These are phyloP conservation scores for Trichoderma oligosporum DNA, from an alignment of 2,329 filamentous ascomycete species.

Conservation along the genomic window DNA sequence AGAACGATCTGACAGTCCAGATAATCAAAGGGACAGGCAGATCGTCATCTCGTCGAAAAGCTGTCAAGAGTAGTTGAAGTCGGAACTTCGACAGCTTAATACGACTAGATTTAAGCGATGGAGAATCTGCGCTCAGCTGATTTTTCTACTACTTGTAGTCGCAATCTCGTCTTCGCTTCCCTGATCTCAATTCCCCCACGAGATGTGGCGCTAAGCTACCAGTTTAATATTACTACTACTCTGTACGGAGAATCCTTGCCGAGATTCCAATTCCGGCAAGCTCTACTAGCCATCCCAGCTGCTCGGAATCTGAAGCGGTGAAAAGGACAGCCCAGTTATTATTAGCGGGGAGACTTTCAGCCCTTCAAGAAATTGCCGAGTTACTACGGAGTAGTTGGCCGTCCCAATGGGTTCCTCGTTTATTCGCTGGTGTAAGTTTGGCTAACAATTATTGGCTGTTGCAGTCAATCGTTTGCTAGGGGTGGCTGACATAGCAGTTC, in stretches of 20 bases:
- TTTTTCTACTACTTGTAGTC: neutral
- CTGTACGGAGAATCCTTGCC: neutral
- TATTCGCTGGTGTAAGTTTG: neutral
- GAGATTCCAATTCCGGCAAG: neutral
- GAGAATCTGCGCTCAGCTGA: neutral
- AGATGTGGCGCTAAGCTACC: slow-evolving; percentile 12
- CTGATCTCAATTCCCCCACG: slow-evolving; percentile 9
- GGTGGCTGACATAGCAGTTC: slow-evolving; percentile 10
- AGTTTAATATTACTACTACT: slow-evolving; percentile 6
- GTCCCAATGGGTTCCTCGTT: neutral
- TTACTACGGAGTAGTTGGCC: neutral
- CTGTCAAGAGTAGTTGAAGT: neutral
- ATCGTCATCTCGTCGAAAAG: neutral
- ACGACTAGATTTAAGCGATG: neutral
- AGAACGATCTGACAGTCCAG: neutral
- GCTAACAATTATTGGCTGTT: neutral
- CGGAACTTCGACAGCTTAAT: neutral
- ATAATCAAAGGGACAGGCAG: neutral
- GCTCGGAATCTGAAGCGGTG: slow-evolving; percentile 3
- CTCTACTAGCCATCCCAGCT: no score
- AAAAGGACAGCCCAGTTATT: neutral
- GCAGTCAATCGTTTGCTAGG: neutral
- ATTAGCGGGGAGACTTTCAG: slow-evolving; percentile 2
- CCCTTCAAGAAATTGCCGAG: slow-evolving; percentile 6
- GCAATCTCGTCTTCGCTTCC: neutral